Base-by-base conservation (phyloP, 305 asterid genomes). In the Nicotiana rustica region DNA sequence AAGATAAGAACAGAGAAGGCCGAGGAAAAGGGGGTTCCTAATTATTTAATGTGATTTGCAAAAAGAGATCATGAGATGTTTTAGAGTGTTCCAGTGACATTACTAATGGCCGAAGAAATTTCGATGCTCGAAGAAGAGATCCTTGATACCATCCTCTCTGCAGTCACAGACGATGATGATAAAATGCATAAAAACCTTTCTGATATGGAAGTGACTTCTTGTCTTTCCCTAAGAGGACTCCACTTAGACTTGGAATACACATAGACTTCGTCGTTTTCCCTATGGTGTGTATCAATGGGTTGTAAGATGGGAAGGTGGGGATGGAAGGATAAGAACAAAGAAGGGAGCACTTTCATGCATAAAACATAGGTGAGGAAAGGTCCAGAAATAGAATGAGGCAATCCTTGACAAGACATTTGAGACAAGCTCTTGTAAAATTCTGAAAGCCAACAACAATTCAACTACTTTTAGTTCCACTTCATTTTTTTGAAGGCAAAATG, bases 1-100 rank as follows among this genome's bases (percentile, higher is more conserved):
- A 6, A 47, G 62, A 71, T 44, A 49, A 71, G 36, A 71, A 41
- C 38, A 21, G 61, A 71, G 17, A 21, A 70, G 78, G 36, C 78
- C 3, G 6, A 13, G 2, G 60, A 70, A 69, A 70, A 15, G 10
- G 77, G 13, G 49, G 10, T 7, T 8, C 10, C 49, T 41, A 41
- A 41, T 41, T 41, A 41, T 41, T 8, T 41, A 1, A 41, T 44
- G 59, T 7, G 18, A n/a, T 70, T 44, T 57, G 60, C 3, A 15
- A 44, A 35, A 66, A 66, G 79, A 73, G 62, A 73, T 73, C 61
- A 21, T 13, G 79, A 71, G 60, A 71, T 71, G 60, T 44, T 19
- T 70, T 57, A 71, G 78, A 71, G 19, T 13, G 49, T 71, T 47
- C 78, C 25, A 71, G 8, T 13, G 41, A 47, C 38, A 36, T 36